These are phyloP conservation scores for Dipteronia sinensis DNA, from an alignment of 345 rosid genomes.

Conservation along the genomic window DNA sequence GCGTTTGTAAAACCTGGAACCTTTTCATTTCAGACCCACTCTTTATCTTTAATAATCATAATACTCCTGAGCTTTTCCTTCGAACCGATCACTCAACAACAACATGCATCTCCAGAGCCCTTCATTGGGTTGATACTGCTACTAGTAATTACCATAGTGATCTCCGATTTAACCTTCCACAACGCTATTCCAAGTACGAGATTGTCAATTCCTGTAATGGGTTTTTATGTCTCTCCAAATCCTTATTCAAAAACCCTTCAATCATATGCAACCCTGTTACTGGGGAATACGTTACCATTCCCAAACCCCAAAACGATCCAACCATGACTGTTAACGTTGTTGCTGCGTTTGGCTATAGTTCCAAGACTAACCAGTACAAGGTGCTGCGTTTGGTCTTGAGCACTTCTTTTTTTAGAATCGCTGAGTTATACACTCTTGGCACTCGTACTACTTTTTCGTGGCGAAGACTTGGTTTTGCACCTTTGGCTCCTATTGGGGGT, in stretches of 20 bases:
- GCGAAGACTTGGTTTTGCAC: slow-evolving; percentile 20
- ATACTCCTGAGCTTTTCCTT: slow-evolving; percentile 20
- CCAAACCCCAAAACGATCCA: neutral
- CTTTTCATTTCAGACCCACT: slow-evolving; percentile 12
- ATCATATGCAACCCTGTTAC: slow-evolving; percentile 28
- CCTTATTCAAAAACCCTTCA: slow-evolving; percentile 14
- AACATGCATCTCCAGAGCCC: slow-evolving; percentile 10
- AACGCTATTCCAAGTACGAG: neutral
- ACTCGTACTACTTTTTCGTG: neutral
- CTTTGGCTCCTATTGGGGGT: neutral
- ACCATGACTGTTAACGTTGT: neutral
- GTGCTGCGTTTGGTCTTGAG: slow-evolving; percentile 10
- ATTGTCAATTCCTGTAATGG: slow-evolving; percentile 32
- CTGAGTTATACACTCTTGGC: slow-evolving; percentile 20
- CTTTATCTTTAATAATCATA: slow-evolving; percentile 15
- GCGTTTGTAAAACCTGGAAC: slow-evolving; percentile 24
- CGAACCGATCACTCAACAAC: neutral
- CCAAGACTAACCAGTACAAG: slow-evolving; percentile 19
- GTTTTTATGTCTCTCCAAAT: slow-evolving; percentile 24
- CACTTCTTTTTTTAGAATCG: neutral
- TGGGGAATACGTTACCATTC: slow-evolving; percentile 23
- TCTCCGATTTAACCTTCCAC: slow-evolving; percentile 20
- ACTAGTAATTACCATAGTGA: neutral
- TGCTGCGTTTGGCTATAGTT: slow-evolving; percentile 22
- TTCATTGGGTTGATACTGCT: slow-evolving; percentile 16